Conservation (phyloP, 140 eudicot genomes). For the Anethum foeniculum region DNA sequence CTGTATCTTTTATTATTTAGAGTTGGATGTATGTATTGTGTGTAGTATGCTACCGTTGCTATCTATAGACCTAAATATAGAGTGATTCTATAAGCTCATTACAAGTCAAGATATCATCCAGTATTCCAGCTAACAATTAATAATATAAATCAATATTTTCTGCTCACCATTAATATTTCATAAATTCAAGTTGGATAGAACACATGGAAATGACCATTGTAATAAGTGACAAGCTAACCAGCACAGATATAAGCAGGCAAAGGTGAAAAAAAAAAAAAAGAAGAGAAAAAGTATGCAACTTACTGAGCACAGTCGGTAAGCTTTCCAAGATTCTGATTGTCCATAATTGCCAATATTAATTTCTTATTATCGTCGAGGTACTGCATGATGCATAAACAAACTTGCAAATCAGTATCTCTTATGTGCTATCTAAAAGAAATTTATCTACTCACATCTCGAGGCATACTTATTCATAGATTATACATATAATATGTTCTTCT, state of each 20-base stretch:
- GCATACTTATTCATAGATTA: background rate
- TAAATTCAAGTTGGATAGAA: background rate
- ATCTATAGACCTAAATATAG: background rate
- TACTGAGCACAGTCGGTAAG: slow-evolving; percentile 97
- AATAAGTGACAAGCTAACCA: background rate
- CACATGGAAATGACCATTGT: background rate
- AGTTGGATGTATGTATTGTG: background rate
- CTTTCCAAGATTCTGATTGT: slow-evolving; percentile 86
- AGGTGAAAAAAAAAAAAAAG: background rate
- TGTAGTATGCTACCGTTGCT: background rate
- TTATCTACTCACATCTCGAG: background rate
- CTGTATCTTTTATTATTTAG: background rate
- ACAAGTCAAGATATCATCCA: background rate
- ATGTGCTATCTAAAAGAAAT: background rate
- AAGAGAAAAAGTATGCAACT: slow-evolving; percentile 18
- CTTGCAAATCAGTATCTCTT: slow-evolving; percentile 10
- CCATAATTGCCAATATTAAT: slow-evolving; percentile 79
- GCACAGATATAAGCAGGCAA: background rate
- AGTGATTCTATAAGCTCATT: background rate
- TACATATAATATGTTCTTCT: background rate
- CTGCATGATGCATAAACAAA: slow-evolving; percentile 34
- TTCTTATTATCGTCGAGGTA: slow-evolving; percentile 93
- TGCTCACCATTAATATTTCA: background rate
- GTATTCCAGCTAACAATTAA: background rate
- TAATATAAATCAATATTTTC: background rate